These are phyloP conservation scores for Sclerospora graminicola DNA, from an alignment of 352 stramenopile genomes.

Conservation along the genomic window DNA sequence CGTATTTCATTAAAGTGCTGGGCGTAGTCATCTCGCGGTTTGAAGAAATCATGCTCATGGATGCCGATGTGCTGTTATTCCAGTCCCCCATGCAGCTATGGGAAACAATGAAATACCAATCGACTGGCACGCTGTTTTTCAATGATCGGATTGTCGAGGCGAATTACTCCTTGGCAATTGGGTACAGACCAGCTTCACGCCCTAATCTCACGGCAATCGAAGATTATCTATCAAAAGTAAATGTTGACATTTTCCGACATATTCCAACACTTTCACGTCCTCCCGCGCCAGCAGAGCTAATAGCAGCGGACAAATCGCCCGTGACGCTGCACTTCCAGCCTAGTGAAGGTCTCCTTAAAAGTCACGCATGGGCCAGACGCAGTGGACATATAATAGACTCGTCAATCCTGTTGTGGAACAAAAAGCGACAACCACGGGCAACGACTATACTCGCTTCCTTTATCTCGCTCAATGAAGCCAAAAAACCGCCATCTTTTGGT, in stretches of 20 bases:
- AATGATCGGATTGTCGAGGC: constrained; percentile 40
- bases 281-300: constrained; percentile 11
- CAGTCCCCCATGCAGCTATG: constrained; percentile 44
- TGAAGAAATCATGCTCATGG: constrained; percentile 27
- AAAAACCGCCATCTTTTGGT: constrained; percentile 27
- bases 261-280: constrained; percentile 12
- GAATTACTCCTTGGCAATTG: constrained; percentile 18
- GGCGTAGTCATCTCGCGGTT: constrained; percentile 38
- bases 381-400: constrained; percentile 32
- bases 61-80: constrained; percentile 55
- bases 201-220: constrained; percentile 26
- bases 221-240: constrained; percentile 19
- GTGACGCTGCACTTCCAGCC: constrained; percentile 20
- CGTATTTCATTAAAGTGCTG: constrained; percentile 60
- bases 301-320: constrained; percentile 15
- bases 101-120: constrained; percentile 35
- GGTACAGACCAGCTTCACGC: constrained; percentile 12
- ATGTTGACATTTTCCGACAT: constrained; percentile 15
- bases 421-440: constrained; percentile 26
- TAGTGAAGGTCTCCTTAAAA: constrained; percentile 17
- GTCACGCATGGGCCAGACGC: constrained; percentile 24
- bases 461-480: constrained; percentile 17
- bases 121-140: constrained; percentile 60
- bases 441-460: constrained; percentile 34
- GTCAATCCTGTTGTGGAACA: constrained; percentile 38